phyloP scores from a whole-genome alignment of 306 rosid species.

The Casuarina cunninghamiana region DNA sequence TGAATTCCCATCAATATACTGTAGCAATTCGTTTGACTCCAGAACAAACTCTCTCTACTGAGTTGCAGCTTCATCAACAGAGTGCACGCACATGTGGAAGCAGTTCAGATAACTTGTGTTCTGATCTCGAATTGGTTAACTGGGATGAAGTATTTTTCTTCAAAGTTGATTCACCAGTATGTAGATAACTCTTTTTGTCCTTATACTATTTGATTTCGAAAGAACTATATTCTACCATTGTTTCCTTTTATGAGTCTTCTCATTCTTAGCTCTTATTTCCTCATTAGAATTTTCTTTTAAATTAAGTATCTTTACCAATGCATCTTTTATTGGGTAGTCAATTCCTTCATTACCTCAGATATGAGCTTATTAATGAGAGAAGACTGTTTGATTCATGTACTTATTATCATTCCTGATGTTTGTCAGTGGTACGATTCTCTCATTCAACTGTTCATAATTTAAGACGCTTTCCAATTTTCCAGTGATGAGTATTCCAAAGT shows the following conservation, averaged over 20 bases:
- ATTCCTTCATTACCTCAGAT: not conserved
- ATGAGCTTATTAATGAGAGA: not conserved
- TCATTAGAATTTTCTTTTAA: conserved; percentile 6
- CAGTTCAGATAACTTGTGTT: conserved; percentile 48
- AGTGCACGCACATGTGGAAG: conserved; percentile 91
- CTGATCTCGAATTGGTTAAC: conserved; percentile 65
- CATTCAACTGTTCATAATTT: not conserved
- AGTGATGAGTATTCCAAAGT: not conserved
- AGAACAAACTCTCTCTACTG: conserved; percentile 38
- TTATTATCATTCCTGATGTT: not conserved
- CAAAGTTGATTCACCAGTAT: conserved; percentile 85
- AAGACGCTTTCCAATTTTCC: not conserved
- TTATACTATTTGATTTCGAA: conserved; percentile 3
- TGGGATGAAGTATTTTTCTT: conserved; percentile 98
- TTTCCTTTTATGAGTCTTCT: not conserved
- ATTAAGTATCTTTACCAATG: not conserved
- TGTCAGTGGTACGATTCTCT: not conserved
- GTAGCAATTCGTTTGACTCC: conserved; percentile 78
- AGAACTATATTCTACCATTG: not conserved
- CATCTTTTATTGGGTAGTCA: not conserved
- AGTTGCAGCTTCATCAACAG: conserved; percentile 61
- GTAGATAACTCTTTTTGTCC: conserved; percentile 26
- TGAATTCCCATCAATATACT: conserved; percentile 66
- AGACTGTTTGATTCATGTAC: not conserved
- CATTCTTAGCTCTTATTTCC: conserved; percentile 2